phyloP scores from a whole-genome alignment of 164 flowering plant genomes.

The Stephania japonica region DNA sequence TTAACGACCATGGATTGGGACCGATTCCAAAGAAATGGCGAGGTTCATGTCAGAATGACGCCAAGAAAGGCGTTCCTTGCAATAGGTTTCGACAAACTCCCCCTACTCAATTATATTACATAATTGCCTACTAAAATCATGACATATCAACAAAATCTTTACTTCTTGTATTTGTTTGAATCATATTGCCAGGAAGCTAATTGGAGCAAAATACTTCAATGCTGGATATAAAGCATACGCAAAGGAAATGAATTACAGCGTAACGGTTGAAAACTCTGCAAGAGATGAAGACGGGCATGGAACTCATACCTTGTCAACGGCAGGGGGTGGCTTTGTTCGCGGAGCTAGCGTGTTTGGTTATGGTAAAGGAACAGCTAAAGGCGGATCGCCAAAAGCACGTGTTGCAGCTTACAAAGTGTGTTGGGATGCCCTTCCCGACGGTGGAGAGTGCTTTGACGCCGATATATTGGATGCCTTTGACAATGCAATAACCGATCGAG shows the following conservation, averaged over 20 bases:
- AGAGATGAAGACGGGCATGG: conserved; percentile 31
- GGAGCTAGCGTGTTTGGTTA: conserved; percentile 17
- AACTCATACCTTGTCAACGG: conserved; percentile 26
- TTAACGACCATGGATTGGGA: conserved; percentile 50
- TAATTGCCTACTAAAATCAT: not conserved
- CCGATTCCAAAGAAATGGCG: conserved; percentile 67
- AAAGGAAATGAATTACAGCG: not conserved
- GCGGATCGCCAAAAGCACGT: conserved; percentile 23
- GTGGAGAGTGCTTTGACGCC: conserved; percentile 27
- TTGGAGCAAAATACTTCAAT: conserved; percentile 23
- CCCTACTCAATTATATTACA: not conserved
- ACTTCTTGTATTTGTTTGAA: not conserved
- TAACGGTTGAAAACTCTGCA: conserved; percentile 9
- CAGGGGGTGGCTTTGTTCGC: conserved; percentile 22
- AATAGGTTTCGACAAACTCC: conserved; percentile 31
- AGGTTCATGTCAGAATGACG: conserved; percentile 44
- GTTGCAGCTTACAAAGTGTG: conserved; percentile 26
- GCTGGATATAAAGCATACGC: conserved; percentile 6
- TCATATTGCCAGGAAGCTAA: conserved; percentile 12
- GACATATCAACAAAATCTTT: not conserved
- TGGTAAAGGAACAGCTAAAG: conserved; percentile 21
- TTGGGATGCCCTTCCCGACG: conserved; percentile 10
- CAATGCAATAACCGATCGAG: conserved; percentile 43
- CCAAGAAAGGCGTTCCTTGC: conserved; percentile 32
- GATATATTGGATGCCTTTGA: conserved; percentile 43